These are phyloP conservation scores for Trichoderma aggressivum DNA, from an alignment of 2,329 filamentous ascomycete species.

Conservation along the genomic window DNA sequence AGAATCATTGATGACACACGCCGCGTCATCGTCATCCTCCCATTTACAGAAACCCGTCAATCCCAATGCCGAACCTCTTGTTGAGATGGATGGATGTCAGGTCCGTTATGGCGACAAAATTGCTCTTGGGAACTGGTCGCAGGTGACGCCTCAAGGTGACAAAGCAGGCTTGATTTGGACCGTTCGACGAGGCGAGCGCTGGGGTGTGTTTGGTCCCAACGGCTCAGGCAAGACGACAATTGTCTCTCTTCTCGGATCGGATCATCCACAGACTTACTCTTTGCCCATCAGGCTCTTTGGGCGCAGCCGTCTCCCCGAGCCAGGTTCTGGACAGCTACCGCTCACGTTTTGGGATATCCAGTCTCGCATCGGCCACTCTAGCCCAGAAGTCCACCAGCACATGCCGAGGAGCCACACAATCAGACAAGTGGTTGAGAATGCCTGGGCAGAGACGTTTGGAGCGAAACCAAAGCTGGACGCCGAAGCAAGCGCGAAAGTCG, in stretches of 20 bases:
- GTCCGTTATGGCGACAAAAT: slow-evolving; percentile 76
- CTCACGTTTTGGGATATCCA: slow-evolving; percentile 94
- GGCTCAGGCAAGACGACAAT: slow-evolving; percentile 95
- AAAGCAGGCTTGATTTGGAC: slow-evolving; percentile 73
- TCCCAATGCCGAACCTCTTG: slow-evolving; percentile 60
- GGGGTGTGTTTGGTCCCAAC: slow-evolving; percentile 91
- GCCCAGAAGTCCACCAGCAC: slow-evolving; percentile 88
- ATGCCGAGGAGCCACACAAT: slow-evolving; percentile 77
- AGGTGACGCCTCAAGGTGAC: slow-evolving; percentile 49
- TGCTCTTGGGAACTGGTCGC: slow-evolving; percentile 77
- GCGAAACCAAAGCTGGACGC: slow-evolving; percentile 62
- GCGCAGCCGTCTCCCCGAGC: slow-evolving; percentile 71
- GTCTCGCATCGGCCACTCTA: slow-evolving; percentile 83
- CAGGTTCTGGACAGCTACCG: slow-evolving; percentile 61
- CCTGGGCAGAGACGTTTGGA: slow-evolving; percentile 86
- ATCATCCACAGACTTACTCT: slow-evolving; percentile 92
- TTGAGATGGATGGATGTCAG: slow-evolving; percentile 83
- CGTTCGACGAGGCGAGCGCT: slow-evolving; percentile 77
- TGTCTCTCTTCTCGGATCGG: slow-evolving; percentile 86
- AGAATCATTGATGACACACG: slow-evolving; percentile 10
- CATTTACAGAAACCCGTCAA: slow-evolving; percentile 26
- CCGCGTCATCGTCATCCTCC: slow-evolving; percentile 11
- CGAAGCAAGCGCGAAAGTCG: slow-evolving; percentile 57
- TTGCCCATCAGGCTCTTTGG: slow-evolving; percentile 85
- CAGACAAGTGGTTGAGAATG: slow-evolving; percentile 73